Evolutionary conservation across 768 basidiomycete genomes (phyloP).

Genomic region (Scleroderma citrinum): DNA sequence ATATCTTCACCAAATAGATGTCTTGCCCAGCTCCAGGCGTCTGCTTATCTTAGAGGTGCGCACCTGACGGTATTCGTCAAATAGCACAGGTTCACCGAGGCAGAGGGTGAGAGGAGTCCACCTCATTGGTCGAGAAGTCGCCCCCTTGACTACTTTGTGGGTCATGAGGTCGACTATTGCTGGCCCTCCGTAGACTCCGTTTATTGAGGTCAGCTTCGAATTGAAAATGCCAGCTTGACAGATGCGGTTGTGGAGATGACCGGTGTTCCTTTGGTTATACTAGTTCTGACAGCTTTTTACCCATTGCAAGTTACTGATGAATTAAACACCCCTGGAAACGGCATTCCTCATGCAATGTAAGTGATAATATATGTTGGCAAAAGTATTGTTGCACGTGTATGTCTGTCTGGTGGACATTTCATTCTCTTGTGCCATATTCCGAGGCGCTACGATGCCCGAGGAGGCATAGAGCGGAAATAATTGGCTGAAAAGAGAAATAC

Average conservation of each 20-base stretch:
- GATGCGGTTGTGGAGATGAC: background rate
- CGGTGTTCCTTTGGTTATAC: slow-evolving; percentile 11
- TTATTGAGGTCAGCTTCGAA: slow-evolving; percentile 21
- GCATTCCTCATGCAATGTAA: background rate
- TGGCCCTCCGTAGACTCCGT: slow-evolving; percentile 9
- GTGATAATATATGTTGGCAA: background rate
- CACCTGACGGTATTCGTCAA: slow-evolving; percentile 16
- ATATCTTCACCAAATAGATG: background rate
- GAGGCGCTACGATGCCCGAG: background rate
- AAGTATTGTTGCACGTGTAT: background rate
- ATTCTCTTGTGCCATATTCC: background rate
- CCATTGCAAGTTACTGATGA: background rate
- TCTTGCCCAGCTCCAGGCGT: background rate
- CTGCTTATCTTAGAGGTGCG: slow-evolving; percentile 9
- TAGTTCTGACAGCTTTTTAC: background rate
- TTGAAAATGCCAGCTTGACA: slow-evolving; percentile 26
- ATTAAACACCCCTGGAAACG: background rate
- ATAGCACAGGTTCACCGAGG: slow-evolving; percentile 26
- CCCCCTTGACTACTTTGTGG: background rate
- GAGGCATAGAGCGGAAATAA: background rate
- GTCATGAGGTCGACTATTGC: background rate
- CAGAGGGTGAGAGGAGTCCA: slow-evolving; percentile 15
- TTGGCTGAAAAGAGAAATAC: slow-evolving; percentile 2
- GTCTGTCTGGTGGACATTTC: background rate
- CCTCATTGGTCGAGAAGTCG: slow-evolving; percentile 19